These are phyloP conservation scores for Carex scoparia DNA, from an alignment of 176 grass and related monocot genomes.

Conservation along the genomic window DNA sequence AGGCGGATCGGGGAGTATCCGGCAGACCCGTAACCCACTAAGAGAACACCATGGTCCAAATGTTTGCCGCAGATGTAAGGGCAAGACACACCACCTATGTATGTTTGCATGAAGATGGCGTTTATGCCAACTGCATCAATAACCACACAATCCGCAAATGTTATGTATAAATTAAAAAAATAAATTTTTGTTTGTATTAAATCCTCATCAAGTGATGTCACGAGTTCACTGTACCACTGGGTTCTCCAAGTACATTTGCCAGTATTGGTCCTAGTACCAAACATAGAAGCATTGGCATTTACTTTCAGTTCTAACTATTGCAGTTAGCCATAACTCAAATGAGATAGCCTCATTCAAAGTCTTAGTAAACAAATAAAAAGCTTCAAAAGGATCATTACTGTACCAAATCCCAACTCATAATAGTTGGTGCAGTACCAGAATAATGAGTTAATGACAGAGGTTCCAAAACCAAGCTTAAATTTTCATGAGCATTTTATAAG, in stretches of 20 bases:
- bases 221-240: background rate
- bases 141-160: background rate
- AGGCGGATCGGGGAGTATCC: constrained; percentile 67
- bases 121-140: constrained; percentile 71
- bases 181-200: background rate
- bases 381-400: background rate
- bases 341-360: background rate
- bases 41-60: constrained; percentile 78
- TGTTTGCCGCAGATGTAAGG: constrained; percentile 75
- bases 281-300: background rate
- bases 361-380: background rate
- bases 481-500: background rate
- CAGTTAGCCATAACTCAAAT: background rate
- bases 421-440: background rate
- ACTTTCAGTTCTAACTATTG: background rate
- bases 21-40: constrained; percentile 68
- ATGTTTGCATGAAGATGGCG: constrained; percentile 80
- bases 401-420: background rate
- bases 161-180: background rate
- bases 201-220: background rate
- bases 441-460: background rate
- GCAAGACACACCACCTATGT: constrained; percentile 81
- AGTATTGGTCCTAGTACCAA: background rate
- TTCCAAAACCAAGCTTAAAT: background rate
- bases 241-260: background rate